Percentiles rank a stretch among this genome's conserved stretches.
These are phyloP conservation scores for Phytophthora cryptogea DNA, from an alignment of 352 stramenopile genomes.

Conservation along the genomic window DNA sequence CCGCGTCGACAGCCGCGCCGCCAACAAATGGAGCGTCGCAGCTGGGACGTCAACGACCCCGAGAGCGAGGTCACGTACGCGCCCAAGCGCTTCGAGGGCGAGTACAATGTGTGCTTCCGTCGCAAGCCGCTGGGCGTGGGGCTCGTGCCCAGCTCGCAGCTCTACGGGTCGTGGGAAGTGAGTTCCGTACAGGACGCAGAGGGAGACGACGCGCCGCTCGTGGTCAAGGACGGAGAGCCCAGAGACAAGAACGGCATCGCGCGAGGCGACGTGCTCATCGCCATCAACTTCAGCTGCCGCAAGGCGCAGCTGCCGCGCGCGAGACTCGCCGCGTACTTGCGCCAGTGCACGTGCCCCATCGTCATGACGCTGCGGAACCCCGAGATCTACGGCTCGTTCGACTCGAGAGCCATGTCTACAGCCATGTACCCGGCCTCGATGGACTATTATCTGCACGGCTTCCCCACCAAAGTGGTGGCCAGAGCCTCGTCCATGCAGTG, in stretches of 20 bases:
- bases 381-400: slow-evolving; percentile 57
- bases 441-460: slow-evolving; percentile 50
- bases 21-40: slow-evolving; percentile 13
- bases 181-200: slow-evolving; percentile 44
- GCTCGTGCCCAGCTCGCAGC: slow-evolving; percentile 78
- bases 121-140: slow-evolving; percentile 71
- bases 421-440: slow-evolving; percentile 75
- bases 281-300: slow-evolving; percentile 58
- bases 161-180: slow-evolving; percentile 82
- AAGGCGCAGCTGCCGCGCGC: slow-evolving; percentile 56
- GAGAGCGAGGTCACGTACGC: slow-evolving; percentile 43
- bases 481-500: slow-evolving; percentile 73
- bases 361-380: slow-evolving; percentile 72
- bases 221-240: slow-evolving; percentile 10
- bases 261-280: slow-evolving; percentile 67
- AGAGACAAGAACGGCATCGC: slow-evolving; percentile 29
- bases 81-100: slow-evolving; percentile 56
- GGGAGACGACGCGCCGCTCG: slow-evolving; percentile 6
- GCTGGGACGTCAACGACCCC: slow-evolving; percentile 24
- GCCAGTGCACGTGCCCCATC: slow-evolving; percentile 52
- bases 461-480: slow-evolving; percentile 43
- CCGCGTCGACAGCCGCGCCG: not conserved
- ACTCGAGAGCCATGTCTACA: slow-evolving; percentile 65
- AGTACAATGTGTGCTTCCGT: slow-evolving; percentile 73
- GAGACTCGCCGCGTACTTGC: slow-evolving; percentile 48